These are phyloP conservation scores for Posidonia australis DNA, from an alignment of 106 monocot genomes.

Conservation along the genomic window DNA sequence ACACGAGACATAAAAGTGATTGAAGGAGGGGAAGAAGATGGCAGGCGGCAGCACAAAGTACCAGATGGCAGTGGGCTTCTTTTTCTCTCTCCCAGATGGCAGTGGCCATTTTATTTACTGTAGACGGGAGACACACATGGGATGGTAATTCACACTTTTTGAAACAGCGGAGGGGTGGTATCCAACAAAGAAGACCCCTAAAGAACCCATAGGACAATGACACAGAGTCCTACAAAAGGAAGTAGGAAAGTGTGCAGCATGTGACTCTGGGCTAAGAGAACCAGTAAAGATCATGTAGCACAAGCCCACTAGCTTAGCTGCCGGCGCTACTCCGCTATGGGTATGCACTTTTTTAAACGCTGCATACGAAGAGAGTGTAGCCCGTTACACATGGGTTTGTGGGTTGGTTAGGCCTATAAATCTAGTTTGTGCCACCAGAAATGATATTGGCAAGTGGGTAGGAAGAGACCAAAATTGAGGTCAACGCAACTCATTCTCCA, in stretches of 20 bases:
- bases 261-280: not conserved
- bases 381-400: not conserved
- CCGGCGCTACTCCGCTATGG: not conserved
- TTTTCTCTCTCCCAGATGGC: too few species aligned
- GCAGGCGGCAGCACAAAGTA: not conserved
- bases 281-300: not conserved
- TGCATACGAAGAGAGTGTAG: too few species aligned
- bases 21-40: too few species aligned
- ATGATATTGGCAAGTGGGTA: not conserved
- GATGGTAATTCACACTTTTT: too few species aligned
- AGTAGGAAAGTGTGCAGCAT: not conserved
- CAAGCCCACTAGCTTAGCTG: not conserved
- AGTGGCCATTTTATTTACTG: too few species aligned
- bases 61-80: not conserved
- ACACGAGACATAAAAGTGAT: too few species aligned
- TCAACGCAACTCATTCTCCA: not conserved
- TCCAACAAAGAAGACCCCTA: too few species aligned
- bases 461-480: not conserved
- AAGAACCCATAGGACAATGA: too few species aligned
- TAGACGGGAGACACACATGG: not conserved
- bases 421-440: not conserved
- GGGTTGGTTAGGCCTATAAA: not conserved
- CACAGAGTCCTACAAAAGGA: too few species aligned
- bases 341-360: not conserved
- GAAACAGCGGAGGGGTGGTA: too few species aligned